Percentiles rank a stretch among this genome's conserved stretches.
phyloP scores from a whole-genome alignment of 192 early-diverging fungal species.

The Pilaira anomala region DNA sequence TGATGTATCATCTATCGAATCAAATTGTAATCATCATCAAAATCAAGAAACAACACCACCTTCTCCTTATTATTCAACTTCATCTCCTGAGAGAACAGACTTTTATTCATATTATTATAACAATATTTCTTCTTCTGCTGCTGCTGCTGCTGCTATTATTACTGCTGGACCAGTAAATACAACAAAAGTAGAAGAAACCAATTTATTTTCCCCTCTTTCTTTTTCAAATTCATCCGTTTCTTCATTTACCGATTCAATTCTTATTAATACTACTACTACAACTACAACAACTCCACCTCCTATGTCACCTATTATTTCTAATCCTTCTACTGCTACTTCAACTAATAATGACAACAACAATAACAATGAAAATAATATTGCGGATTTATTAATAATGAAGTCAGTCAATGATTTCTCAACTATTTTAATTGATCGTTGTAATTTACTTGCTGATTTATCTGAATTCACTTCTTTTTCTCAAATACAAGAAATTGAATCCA shows the following conservation, averaged over 20 bases:
- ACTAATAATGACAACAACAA: background rate
- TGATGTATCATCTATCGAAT: background rate
- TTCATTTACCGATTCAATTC: background rate
- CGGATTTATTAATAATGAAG: too few relatives aligned
- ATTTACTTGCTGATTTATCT: background rate
- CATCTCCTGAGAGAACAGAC: conserved; percentile 16
- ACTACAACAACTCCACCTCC: background rate
- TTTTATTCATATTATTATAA: conserved; percentile 1
- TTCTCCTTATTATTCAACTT: conserved; percentile 8
- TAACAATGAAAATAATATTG: too few relatives aligned
- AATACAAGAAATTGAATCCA: background rate
- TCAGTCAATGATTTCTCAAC: background rate
- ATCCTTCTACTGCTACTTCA: background rate
- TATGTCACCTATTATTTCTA: background rate
- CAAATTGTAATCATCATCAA: background rate
- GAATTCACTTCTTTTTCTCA: background rate
- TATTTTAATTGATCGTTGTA: background rate
- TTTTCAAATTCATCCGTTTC: conserved; percentile 5
- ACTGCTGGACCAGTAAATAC: background rate
- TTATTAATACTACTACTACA: background rate
- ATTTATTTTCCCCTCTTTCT: conserved; percentile 10
- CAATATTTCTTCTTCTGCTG: too few relatives aligned
- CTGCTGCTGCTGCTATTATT: too few relatives aligned
- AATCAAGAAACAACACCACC: background rate
- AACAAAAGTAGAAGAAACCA: background rate